phyloP scores from a whole-genome alignment of 129 eudicot genomes.

The Lonicera japonica region DNA sequence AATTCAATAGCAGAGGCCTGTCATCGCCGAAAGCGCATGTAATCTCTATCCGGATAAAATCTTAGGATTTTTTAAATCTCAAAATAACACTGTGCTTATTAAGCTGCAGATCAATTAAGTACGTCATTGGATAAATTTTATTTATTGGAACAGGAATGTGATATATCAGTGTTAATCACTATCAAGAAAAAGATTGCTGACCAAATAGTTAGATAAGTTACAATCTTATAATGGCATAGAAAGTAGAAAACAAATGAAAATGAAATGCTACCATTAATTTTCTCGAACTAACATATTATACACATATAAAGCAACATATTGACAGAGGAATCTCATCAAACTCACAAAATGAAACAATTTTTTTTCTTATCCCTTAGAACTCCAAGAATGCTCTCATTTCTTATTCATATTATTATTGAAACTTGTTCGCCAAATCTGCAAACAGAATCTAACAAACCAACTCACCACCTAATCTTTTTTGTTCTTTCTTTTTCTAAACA shows the following conservation, averaged over 20 bases:
- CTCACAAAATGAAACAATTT: not conserved
- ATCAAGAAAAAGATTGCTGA: no score
- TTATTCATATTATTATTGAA: not conserved
- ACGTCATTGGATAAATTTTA: no score
- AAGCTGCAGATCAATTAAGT: no score
- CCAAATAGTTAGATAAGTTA: no score
- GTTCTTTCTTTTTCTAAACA: no score
- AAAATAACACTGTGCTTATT: no score
- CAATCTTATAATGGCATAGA: no score
- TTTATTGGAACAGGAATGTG: no score
- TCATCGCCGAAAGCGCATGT: constrained; percentile 1
- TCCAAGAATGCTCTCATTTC: not conserved
- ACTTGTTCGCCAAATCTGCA: constrained; percentile 10
- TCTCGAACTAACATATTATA: not conserved
- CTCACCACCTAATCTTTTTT: constrained; percentile 13
- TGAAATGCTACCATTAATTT: constrained; percentile 28
- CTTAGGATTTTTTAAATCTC: no score
- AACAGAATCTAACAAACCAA: constrained; percentile 13
- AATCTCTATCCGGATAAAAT: not conserved
- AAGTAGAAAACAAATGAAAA: constrained; percentile 16
- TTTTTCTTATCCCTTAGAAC: not conserved
- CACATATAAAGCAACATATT: constrained; percentile 3
- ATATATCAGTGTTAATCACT: no score
- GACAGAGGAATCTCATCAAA: constrained; percentile 18
- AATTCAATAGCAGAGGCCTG: constrained; percentile 22